These are phyloP conservation scores for Phaffia australis DNA, from an alignment of 768 basidiomycete species.

Conservation along the genomic window DNA sequence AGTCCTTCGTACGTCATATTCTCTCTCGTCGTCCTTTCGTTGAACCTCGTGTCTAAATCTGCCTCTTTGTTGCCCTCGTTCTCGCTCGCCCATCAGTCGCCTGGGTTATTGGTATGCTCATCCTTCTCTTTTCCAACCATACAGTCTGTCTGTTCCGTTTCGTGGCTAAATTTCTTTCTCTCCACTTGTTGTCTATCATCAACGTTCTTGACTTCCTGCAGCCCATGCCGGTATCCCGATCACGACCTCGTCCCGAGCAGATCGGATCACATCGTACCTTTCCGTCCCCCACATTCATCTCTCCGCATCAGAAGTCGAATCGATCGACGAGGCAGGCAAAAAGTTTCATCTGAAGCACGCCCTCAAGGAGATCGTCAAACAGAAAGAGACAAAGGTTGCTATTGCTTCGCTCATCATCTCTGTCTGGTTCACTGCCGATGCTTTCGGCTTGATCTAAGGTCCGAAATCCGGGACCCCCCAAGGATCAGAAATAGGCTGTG, in stretches of 20 bases:
- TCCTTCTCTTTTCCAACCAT: background rate
- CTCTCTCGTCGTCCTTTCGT: background rate
- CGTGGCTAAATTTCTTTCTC: slow-evolving; percentile 32
- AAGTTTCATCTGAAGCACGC: slow-evolving; percentile 27
- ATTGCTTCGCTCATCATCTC: too few species aligned
- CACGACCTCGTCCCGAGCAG: slow-evolving; percentile 43
- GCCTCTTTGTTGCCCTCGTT: background rate
- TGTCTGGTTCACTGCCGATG: too few species aligned
- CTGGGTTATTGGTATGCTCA: background rate
- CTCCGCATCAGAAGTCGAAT: slow-evolving; percentile 35
- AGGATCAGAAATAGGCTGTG: too few species aligned
- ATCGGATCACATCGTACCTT: slow-evolving; percentile 58
- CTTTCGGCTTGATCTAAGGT: too few species aligned
- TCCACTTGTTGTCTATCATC: too few species aligned
- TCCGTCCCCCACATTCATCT: slow-evolving; percentile 51
- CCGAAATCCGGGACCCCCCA: too few species aligned
- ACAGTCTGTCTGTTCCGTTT: slow-evolving; percentile 51
- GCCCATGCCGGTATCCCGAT: slow-evolving; percentile 46
- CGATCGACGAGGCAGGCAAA: slow-evolving; percentile 37
- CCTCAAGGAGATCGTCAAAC: too few species aligned
- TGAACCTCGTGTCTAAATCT: background rate
- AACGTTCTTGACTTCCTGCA: too few species aligned
- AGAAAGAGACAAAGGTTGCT: too few species aligned
- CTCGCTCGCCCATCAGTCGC: too few species aligned
- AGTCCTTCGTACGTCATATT: slow-evolving; percentile 40